These are phyloP conservation scores for Halophytophthora batemanensis DNA, from an alignment of 352 stramenopile species.

Conservation along the genomic window DNA sequence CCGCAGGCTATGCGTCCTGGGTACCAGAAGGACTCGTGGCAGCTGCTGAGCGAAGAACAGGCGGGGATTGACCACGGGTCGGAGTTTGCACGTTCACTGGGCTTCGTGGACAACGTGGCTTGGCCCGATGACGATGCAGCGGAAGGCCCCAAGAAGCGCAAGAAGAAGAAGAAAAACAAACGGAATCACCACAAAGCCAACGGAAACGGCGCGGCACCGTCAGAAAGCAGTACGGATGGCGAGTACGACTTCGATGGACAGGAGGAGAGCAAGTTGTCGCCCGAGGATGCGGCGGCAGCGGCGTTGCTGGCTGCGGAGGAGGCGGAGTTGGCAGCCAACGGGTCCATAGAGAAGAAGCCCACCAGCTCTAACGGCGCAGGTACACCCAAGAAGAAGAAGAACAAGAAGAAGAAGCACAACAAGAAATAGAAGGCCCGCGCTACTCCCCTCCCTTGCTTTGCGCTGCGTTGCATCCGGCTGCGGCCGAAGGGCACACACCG, in stretches of 20 bases:
- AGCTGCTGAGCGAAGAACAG: slow-evolving; percentile 53
- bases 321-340: slow-evolving; percentile 22
- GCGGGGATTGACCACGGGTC: slow-evolving; percentile 80
- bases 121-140: slow-evolving; percentile 65
- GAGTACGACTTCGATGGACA: slow-evolving; percentile 8
- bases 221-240: slow-evolving; percentile 16
- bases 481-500: too few relatives aligned
- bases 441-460: not conserved
- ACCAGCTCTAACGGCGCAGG: slow-evolving; percentile 17
- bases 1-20: slow-evolving; percentile 58
- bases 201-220: not conserved
- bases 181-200: slow-evolving; percentile 20
- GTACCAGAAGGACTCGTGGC: slow-evolving; percentile 64
- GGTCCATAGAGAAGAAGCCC: slow-evolving; percentile 12
- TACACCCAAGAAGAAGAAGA: slow-evolving; percentile 50
- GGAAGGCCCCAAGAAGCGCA: slow-evolving; percentile 64
- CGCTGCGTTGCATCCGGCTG: too few relatives aligned
- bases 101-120: slow-evolving; percentile 82
- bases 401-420: slow-evolving; percentile 36
- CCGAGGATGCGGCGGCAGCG: slow-evolving; percentile 23
- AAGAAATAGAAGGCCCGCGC: slow-evolving; percentile 41
- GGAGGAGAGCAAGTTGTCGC: slow-evolving; percentile 6
- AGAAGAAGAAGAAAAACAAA: slow-evolving; percentile 74
- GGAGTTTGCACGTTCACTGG: slow-evolving; percentile 72
- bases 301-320: slow-evolving; percentile 28